Base-by-base conservation (phyloP, 139 green algal genomes). In the Tetradesmus lagerheimii region DNA sequence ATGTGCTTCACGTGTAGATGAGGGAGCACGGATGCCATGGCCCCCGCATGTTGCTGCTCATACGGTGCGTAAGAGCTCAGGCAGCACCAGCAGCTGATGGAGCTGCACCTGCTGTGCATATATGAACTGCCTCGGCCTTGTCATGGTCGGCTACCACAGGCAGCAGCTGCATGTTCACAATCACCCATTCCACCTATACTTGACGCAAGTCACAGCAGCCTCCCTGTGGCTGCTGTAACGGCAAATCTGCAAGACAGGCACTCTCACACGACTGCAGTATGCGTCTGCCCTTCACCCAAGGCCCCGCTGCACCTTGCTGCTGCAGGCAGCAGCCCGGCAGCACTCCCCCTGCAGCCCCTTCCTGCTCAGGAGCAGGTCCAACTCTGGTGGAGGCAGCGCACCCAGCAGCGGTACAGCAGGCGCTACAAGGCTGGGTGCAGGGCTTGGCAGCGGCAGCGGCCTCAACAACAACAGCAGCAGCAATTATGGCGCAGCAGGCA, bases 331-430 rank as follows among this genome's bases (percentile, higher is more conserved):
- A 79, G 71, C 31, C 71, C 29, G 71, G n/a, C 71, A 79, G 71
- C 71, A 79, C 71, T 79, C 71, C 12, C 71, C 71, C 23, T 79
- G n/a, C 71, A 79, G 71, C 71, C 71, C 71, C 29, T 79, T 79
- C 71, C 31, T 79, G 31, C 71, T 79, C 29, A 38, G n/a, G 1
- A 25, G n/a, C 3, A 12, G 71, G 18, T 79, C 71, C 14, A 38
- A 2, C n/a, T 79, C 71, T 25, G 71, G 31, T 20, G 71, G 31
- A 39, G n/a, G 71, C 71, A 4, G 71, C 27, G 41, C 31, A 38
- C 31, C 71, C 71, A 38, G 71, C 71, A 38, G 71, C 71, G 31
- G 71, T n/a, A 41, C 31, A 20, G n/a, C 71, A 79, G 71, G 71
- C 71, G 27, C 71, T 29, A 79, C 71, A 38, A 41, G 71, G 71